Base-by-base conservation (phyloP, 148 eudicot genomes). In the Amaranthus hypochondriacus region DNA sequence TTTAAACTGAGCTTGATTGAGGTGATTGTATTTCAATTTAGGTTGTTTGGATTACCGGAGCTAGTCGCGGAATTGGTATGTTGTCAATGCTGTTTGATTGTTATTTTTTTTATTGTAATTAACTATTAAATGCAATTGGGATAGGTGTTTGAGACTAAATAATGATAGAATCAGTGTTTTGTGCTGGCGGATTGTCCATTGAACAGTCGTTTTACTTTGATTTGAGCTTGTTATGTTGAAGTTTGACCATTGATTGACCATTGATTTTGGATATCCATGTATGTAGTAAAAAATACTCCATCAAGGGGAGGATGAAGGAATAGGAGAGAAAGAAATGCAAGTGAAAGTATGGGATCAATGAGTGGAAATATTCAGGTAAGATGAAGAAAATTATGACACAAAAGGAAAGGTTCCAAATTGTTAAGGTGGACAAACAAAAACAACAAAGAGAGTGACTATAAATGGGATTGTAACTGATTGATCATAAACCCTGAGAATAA, bases 41-140 rank as follows among this genome's bases (percentile, higher is more conserved):
- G 98, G 98, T 91, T 76, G 86, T 91, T 72, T 93, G 98, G 98
- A 91, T 93, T 59, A 91, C 98, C 76, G 98, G 98, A 68, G 97
- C 97, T n/a, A 93, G 97, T 80, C 98, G 98, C 15, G 98, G 98
- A 70, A 93, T 93, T 4, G 98, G 98, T 93, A 85, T 54, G 81
- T 48, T 1, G 39, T 66, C 42, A 58, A 43, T 56, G 48, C 4
- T 0, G 5, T 28, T n/a, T 6, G 2, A 21, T 51, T n/a, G 43
- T 3, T 2, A 21, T 72, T 52, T 56, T 7, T 66, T 3, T 15
- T 69, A 44, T 65, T 13, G 15, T 51, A 44, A 49, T 64, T 13
- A 21, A n/a, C n/a, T 4, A 56, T 42, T 39, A 6, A 42, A 5
- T 57, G 9, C 4, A 56, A 9, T n/a, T 6, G 56, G 52, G 13